Percentiles rank a stretch among this genome's conserved stretches.
These are phyloP conservation scores for Toxoplasma gondii DNA, from an alignment of 169 alveolate genomes.

Conservation along the genomic window DNA sequence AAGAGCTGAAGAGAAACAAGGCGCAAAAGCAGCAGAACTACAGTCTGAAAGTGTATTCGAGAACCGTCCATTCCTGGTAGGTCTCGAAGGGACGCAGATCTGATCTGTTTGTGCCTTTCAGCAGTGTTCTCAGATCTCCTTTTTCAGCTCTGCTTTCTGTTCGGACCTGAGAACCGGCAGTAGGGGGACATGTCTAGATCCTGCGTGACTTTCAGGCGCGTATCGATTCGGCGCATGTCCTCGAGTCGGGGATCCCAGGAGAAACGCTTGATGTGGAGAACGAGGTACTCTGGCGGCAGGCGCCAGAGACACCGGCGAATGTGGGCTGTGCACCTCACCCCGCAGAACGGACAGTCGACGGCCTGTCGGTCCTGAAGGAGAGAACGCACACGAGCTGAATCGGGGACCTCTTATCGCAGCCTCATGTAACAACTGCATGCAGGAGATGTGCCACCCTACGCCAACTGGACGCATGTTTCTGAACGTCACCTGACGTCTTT, in stretches of 20 bases:
- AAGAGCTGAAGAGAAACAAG: no score
- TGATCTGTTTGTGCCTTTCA: no score
- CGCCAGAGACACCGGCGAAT: constrained; percentile 40
- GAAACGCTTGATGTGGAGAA: constrained; percentile 55
- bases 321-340: background rate
- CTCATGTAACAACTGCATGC: no score
- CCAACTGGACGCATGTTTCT: no score
- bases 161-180: constrained; percentile 55
- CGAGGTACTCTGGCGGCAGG: constrained; percentile 51
- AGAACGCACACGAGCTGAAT: background rate
- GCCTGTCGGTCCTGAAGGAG: constrained; percentile 2
- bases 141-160: background rate
- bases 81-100: no score
- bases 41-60: no score
- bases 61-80: no score
- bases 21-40: no score
- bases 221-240: constrained; percentile 3
- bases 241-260: constrained; percentile 23
- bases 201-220: constrained; percentile 6
- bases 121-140: no score
- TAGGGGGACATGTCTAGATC: constrained; percentile 34
- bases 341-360: constrained; percentile 56
- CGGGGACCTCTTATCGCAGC: background rate
- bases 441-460: no score
- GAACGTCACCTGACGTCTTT: background rate